Base-by-base conservation (phyloP, 257 asterid genomes). In the Petunia secreta region DNA sequence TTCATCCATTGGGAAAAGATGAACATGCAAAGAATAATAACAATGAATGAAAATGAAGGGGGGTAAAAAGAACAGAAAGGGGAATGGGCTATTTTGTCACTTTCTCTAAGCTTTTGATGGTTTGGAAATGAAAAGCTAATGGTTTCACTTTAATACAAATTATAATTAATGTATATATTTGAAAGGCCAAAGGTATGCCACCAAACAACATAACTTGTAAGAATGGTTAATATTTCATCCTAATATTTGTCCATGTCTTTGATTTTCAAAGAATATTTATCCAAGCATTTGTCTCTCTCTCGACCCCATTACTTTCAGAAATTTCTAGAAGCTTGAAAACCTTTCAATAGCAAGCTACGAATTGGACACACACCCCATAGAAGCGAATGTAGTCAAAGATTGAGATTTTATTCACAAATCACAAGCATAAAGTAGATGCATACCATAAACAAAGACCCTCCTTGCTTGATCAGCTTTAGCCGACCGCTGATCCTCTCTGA, bases 401-500 rank as follows among this genome's bases (percentile, higher is more conserved):
- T 16, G 41, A 69, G 43, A 46, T 69, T 48, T 48, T 44, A 25
- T 10, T 25, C 43, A 11, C 73, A 15, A 25, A 25, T 34, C 41
- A 77, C 11, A 50, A 62, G 11, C 1, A 46, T 78, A 65, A 25
- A 5, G 59, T 63, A 43, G 55, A 25, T 16, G 34, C 77, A 63
- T 96, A 96, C 99, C 98, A 96, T 86, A 82, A 86, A 94, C 82
- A 96, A 89, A 82, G 88, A 84, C 85, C 78, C 85, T 62, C 91
- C 98, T 85, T 90, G 97, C 89, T 96, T 96, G 79, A 90, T 85
- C 91, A 96, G 87, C 93, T 89, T 96, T 96, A 96, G 90, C 57
- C 99, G 89, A 64, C 99, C 99, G 77, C 99, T 87, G 80, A 96
- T 96, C 87, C 99, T 88, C 88, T 96, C 99, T 9, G 98, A 87